A percentile compares a stretch with the other conserved stretches of the same genome.
Conservation (phyloP, 108 stramenopile species). For the Nitzschia palea region DNA sequence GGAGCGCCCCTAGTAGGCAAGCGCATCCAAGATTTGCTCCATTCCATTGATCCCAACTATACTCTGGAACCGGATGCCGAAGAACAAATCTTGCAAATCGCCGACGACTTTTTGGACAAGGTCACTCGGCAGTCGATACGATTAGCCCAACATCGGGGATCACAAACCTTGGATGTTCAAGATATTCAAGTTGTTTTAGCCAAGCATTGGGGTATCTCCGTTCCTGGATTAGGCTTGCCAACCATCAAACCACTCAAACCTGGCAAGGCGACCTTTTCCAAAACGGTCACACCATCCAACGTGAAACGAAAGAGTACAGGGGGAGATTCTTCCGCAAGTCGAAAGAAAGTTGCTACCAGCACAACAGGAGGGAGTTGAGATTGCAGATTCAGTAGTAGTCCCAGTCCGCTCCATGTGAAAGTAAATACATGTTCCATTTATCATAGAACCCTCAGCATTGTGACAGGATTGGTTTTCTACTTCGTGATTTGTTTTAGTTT, state of each 20-base stretch:
- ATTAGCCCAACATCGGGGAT: slow-evolving; percentile 76
- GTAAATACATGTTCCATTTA: no score
- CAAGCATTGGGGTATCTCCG: slow-evolving; percentile 76
- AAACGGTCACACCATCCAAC: neutral
- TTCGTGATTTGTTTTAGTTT: slow-evolving; percentile 1
- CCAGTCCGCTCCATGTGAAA: no score
- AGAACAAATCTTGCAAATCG: slow-evolving; percentile 71
- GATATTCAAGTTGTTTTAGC: slow-evolving; percentile 76
- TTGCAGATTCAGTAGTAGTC: no score
- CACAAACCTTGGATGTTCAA: slow-evolving; percentile 66
- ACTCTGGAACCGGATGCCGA: slow-evolving; percentile 72
- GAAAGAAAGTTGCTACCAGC: no score
- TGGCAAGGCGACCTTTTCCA: slow-evolving; percentile 8
- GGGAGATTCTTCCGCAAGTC: neutral
- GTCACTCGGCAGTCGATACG: slow-evolving; percentile 57
- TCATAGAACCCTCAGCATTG: no score
- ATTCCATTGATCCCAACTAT: slow-evolving; percentile 75
- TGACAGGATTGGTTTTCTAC: no score
- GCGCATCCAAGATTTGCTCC: slow-evolving; percentile 57
- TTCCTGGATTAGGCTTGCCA: slow-evolving; percentile 76
- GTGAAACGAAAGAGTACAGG: slow-evolving; percentile 12
- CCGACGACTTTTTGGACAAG: slow-evolving; percentile 81
- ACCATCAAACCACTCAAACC: slow-evolving; percentile 29
- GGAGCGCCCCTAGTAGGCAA: slow-evolving; percentile 70
- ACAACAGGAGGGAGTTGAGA: no score